Evolutionary conservation across 129 eudicot genomes (phyloP).

Genomic region (Chrysanthemum makinoi): DNA sequence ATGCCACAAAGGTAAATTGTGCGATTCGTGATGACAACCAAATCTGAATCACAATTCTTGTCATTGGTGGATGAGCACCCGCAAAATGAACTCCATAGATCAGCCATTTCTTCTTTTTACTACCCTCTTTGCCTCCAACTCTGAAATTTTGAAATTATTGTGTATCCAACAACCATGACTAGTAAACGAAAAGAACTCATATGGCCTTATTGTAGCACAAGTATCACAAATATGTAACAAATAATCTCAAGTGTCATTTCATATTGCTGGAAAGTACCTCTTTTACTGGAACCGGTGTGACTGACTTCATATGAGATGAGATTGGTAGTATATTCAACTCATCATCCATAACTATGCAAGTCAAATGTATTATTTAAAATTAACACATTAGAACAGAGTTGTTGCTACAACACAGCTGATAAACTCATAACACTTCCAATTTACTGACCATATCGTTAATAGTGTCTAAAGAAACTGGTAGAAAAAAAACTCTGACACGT

Average conservation of each 20-base stretch:
- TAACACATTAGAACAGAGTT: no score
- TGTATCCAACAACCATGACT: not conserved
- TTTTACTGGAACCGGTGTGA: conserved; percentile 54
- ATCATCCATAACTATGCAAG: conserved; percentile 89
- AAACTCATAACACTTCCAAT: no score
- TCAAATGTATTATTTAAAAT: no score
- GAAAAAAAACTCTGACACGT: no score
- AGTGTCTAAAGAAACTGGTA: no score
- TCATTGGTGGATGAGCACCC: conserved; percentile 45
- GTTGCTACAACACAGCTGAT: no score
- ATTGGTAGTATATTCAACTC: conserved; percentile 88
- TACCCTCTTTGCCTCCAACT: conserved; percentile 33
- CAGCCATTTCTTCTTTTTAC: conserved; percentile 50
- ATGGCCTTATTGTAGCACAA: conserved; percentile 8
- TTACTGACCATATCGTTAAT: no score
- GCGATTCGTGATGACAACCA: conserved; percentile 38
- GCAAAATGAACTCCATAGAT: conserved; percentile 69
- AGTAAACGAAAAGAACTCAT: conserved; percentile 16
- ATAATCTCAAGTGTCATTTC: not conserved
- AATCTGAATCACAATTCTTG: conserved; percentile 40
- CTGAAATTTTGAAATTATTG: conserved; percentile 22
- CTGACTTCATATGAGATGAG: conserved; percentile 87
- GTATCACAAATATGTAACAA: not conserved
- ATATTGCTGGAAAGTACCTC: conserved; percentile 46
- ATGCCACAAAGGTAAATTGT: no score